Conservation (phyloP, 208 protist species). For the Angomonas ambiguus region DNA sequence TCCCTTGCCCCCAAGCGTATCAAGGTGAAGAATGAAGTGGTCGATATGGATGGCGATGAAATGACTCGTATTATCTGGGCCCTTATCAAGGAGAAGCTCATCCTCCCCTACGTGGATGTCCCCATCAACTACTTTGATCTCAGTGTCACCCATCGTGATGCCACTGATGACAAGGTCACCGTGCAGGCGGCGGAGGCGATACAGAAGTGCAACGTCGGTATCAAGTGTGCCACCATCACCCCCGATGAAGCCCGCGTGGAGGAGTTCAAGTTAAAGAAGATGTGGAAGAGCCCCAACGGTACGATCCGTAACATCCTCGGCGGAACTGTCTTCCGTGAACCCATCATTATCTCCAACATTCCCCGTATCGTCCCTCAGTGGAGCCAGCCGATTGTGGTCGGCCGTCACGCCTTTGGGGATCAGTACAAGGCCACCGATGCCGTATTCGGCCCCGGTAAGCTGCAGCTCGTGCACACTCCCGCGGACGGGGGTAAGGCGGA, state of each 20-base stretch:
- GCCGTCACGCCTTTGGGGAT: slow-evolving; percentile 95
- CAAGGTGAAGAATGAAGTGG: slow-evolving; percentile 88
- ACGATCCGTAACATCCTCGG: slow-evolving; percentile 98
- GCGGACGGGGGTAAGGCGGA: slow-evolving; percentile 58
- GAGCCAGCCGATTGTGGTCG: slow-evolving; percentile 95
- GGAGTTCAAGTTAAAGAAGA: slow-evolving; percentile 97
- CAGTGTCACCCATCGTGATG: slow-evolving; percentile 91
- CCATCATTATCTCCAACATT: slow-evolving; percentile 95
- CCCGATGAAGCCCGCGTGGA: slow-evolving; percentile 95
- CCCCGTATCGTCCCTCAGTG: slow-evolving; percentile 91
- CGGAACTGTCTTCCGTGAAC: slow-evolving; percentile 97
- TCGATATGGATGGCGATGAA: slow-evolving; percentile 98
- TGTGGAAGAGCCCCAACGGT: slow-evolving; percentile 98
- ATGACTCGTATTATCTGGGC: slow-evolving; percentile 98
- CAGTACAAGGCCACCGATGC: slow-evolving; percentile 96
- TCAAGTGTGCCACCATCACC: slow-evolving; percentile 99
- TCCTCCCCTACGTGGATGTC: slow-evolving; percentile 95
- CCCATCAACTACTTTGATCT: slow-evolving; percentile 97
- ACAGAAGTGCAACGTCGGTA: slow-evolving; percentile 92
- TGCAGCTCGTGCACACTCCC: slow-evolving; percentile 93
- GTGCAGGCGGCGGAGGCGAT: slow-evolving; percentile 94
- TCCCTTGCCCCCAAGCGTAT: slow-evolving; percentile 60
- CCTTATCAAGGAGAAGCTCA: slow-evolving; percentile 97
- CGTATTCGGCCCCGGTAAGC: slow-evolving; percentile 78
- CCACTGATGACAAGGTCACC: slow-evolving; percentile 95